Conservation (phyloP, 768 basidiomycete genomes). For the Cyclocybe aegerita region DNA sequence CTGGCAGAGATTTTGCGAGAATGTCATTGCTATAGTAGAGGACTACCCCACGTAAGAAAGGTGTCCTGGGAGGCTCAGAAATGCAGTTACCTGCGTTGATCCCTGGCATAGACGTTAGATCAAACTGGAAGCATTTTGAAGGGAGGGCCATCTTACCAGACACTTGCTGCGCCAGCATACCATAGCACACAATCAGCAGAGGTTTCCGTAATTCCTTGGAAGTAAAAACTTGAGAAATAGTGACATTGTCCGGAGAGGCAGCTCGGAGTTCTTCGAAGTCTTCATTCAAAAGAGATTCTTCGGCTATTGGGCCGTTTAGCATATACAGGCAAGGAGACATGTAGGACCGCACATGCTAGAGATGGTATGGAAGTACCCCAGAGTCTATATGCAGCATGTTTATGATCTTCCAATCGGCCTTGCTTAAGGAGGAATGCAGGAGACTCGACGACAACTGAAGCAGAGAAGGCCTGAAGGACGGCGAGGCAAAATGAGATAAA, state of each 20-base stretch:
- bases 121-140: background rate
- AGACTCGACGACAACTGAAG: slow-evolving; percentile 62
- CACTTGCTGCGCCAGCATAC: slow-evolving; percentile 77
- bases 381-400: slow-evolving; percentile 43
- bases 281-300: slow-evolving; percentile 43
- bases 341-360: slow-evolving; percentile 23
- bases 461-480: slow-evolving; percentile 53
- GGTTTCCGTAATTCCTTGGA: slow-evolving; percentile 59
- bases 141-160: slow-evolving; percentile 49
- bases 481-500: slow-evolving; percentile 59
- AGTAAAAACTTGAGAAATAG: slow-evolving; percentile 51
- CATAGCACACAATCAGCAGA: slow-evolving; percentile 63
- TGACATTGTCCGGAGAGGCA: slow-evolving; percentile 31
- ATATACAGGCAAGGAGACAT: background rate
- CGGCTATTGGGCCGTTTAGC: slow-evolving; percentile 14
- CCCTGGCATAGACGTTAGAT: slow-evolving; percentile 36
- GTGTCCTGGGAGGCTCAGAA: background rate
- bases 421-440: slow-evolving; percentile 63
- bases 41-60: slow-evolving; percentile 41
- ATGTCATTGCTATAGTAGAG: slow-evolving; percentile 92
- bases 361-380: slow-evolving; percentile 45
- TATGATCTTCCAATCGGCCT: slow-evolving; percentile 50
- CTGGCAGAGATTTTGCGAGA: slow-evolving; percentile 75
- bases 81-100: slow-evolving; percentile 64
- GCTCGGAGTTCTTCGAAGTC: slow-evolving; percentile 22